phyloP scores from a whole-genome alignment of 805 yeast genomes.

The Metschnikowia henanensis region DNA sequence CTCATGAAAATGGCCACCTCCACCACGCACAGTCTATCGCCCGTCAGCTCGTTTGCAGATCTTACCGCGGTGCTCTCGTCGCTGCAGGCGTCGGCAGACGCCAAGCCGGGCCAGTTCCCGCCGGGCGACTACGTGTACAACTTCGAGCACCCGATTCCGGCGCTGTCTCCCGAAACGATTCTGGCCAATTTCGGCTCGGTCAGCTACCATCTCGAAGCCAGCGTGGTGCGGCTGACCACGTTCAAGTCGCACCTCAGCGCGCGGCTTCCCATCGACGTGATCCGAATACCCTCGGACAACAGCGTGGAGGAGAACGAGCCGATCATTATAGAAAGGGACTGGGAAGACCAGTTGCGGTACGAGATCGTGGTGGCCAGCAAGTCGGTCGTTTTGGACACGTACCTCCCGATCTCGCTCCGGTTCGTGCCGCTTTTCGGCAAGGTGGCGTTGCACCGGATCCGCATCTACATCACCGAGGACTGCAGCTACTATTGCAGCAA shows the following conservation, averaged over 20 bases:
- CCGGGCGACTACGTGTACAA: constrained; percentile 94
- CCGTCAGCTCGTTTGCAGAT: constrained; percentile 26
- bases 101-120: constrained; percentile 43
- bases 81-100: constrained; percentile 14
- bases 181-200: constrained; percentile 82
- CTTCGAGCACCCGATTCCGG: constrained; percentile 85
- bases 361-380: constrained; percentile 92
- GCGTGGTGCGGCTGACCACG: constrained; percentile 76
- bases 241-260: constrained; percentile 78
- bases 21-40: constrained; percentile 19
- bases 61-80: constrained; percentile 23
- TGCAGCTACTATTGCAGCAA: constrained; percentile 86
- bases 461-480: constrained; percentile 86
- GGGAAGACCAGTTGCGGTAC: constrained; percentile 91
- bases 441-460: constrained; percentile 78
- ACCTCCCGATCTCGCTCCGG: constrained; percentile 79
- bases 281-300: constrained; percentile 75
- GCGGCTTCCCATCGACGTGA: constrained; percentile 58
- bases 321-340: constrained; percentile 81
- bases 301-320: constrained; percentile 92
- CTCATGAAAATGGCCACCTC: constrained; percentile 30
- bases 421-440: constrained; percentile 82
- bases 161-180: constrained; percentile 79
- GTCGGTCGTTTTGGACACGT: constrained; percentile 79
- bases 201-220: constrained; percentile 65